These are phyloP conservation scores for Achaetomium macrosporum DNA, from an alignment of 2,329 filamentous ascomycete species.

Conservation along the genomic window DNA sequence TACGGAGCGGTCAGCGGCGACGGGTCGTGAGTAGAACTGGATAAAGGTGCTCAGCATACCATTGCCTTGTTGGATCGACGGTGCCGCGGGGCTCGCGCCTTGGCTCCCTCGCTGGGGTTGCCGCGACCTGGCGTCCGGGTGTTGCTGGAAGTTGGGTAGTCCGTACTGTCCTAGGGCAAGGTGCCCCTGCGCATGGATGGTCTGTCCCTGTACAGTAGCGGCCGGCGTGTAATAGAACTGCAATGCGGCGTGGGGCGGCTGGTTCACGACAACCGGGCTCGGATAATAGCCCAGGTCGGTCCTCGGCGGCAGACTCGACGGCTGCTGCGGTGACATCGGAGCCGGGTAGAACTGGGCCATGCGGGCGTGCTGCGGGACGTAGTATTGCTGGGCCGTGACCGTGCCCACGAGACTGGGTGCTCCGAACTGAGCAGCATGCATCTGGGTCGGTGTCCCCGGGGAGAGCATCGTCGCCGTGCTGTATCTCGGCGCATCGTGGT, in stretches of 20 bases:
- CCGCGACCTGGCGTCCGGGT: constrained; percentile 25
- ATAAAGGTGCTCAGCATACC: constrained; percentile 10
- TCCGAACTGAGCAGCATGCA: constrained; percentile 31
- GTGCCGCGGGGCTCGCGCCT: constrained; percentile 2
- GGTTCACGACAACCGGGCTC: constrained; percentile 39
- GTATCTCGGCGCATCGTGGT: constrained; percentile 28
- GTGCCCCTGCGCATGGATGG: constrained; percentile 29
- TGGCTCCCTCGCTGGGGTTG: constrained; percentile 18
- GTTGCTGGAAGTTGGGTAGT: constrained; percentile 22
- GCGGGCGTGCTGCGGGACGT: constrained; percentile 39
- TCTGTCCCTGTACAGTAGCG: constrained; percentile 33
- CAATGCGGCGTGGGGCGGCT: constrained; percentile 29
- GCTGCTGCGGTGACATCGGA: constrained; percentile 36
- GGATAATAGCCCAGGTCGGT: constrained; percentile 41
- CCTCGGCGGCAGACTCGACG: constrained; percentile 31
- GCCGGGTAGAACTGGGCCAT: constrained; percentile 40
- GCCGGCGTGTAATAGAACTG: constrained; percentile 42
- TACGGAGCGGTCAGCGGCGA: background rate
- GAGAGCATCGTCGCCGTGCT: constrained; percentile 18
- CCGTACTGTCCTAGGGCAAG: constrained; percentile 34
- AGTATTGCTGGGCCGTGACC: constrained; percentile 41
- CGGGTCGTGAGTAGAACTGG: background rate
- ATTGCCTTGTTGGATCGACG: constrained; percentile 10
- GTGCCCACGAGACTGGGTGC: constrained; percentile 34
- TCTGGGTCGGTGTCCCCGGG: constrained; percentile 6